These are phyloP conservation scores for Lentithecium fluviatile DNA, from an alignment of 495 filamentous ascomycete species.

Conservation along the genomic window DNA sequence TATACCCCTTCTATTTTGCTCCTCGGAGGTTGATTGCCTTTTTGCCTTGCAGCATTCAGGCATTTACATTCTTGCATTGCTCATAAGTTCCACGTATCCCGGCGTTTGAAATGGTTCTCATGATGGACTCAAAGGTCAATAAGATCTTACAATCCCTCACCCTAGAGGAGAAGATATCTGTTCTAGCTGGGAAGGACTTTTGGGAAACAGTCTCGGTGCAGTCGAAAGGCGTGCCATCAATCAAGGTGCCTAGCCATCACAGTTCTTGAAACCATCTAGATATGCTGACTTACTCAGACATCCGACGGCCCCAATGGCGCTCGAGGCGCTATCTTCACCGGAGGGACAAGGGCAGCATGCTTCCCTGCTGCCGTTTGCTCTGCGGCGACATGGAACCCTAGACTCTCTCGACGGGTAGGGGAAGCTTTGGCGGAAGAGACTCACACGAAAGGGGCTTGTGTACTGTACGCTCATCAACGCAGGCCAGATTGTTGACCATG, in stretches of 20 bases:
- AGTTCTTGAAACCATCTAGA: background rate
- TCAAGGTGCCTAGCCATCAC: constrained; percentile 8
- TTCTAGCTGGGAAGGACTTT: constrained; percentile 26
- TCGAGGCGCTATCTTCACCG: constrained; percentile 29
- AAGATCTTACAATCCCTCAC: constrained; percentile 12
- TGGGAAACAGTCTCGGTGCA: constrained; percentile 29
- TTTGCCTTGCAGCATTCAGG: too few relatives aligned
- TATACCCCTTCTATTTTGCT: too few relatives aligned
- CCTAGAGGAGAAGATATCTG: constrained; percentile 29
- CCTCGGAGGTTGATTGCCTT: too few relatives aligned
- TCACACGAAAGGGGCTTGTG: constrained; percentile 66
- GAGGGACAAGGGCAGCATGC: constrained; percentile 31
- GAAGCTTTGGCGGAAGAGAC: constrained; percentile 65
- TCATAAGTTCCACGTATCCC: too few relatives aligned
- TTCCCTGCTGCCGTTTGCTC: constrained; percentile 53
- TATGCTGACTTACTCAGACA: background rate
- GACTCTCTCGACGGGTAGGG: constrained; percentile 61
- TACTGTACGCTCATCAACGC: constrained; percentile 44
- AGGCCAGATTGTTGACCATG: background rate
- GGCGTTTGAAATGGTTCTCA: too few relatives aligned
- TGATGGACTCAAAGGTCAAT: background rate
- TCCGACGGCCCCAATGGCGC: constrained; percentile 36
- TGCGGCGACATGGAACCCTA: constrained; percentile 68
- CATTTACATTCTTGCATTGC: too few relatives aligned
- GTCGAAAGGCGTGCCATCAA: constrained; percentile 22